phyloP scores from a whole-genome alignment of 495 filamentous ascomycete genomes.

The Platismatia glauca region DNA sequence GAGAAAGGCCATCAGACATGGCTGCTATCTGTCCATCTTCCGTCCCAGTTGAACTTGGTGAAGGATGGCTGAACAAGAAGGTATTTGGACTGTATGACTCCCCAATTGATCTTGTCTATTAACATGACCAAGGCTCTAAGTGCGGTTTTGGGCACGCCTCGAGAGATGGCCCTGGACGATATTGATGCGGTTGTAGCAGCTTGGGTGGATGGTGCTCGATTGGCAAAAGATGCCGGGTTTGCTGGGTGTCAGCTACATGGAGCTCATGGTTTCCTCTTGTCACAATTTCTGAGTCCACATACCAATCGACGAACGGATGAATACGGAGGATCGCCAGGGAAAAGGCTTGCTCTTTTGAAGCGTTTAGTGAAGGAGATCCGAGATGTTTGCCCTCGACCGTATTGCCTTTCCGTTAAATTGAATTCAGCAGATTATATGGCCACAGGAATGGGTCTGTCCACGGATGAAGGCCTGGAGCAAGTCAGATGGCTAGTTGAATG shows the following conservation, averaged over 20 bases:
- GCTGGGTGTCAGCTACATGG: constrained; percentile 55
- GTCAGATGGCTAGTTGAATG: constrained; percentile 22
- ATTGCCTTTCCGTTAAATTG: constrained; percentile 23
- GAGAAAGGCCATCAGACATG: constrained; percentile 19
- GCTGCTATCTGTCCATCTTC: constrained; percentile 18
- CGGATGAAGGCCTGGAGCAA: constrained; percentile 22
- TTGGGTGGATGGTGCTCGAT: constrained; percentile 50
- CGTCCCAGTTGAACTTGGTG: constrained; percentile 21
- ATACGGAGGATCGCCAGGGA: constrained; percentile 40
- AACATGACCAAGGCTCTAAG: constrained; percentile 15
- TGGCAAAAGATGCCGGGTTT: constrained; percentile 58
- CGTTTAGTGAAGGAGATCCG: constrained; percentile 22
- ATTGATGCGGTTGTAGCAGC: constrained; percentile 54
- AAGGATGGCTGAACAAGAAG: constrained; percentile 26
- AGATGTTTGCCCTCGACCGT: constrained; percentile 17
- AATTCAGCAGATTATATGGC: constrained; percentile 26
- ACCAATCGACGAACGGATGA: constrained; percentile 42
- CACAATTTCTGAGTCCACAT: constrained; percentile 44
- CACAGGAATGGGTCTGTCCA: constrained; percentile 14
- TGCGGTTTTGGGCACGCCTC: constrained; percentile 31
- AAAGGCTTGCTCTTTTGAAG: constrained; percentile 33
- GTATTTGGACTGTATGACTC: not conserved
- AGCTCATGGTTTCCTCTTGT: constrained; percentile 50
- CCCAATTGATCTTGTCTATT: not conserved
- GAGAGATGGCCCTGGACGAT: constrained; percentile 41